phyloP scores from a whole-genome alignment of 257 asterid genomes.

The Fraxinus quadrangulata region DNA sequence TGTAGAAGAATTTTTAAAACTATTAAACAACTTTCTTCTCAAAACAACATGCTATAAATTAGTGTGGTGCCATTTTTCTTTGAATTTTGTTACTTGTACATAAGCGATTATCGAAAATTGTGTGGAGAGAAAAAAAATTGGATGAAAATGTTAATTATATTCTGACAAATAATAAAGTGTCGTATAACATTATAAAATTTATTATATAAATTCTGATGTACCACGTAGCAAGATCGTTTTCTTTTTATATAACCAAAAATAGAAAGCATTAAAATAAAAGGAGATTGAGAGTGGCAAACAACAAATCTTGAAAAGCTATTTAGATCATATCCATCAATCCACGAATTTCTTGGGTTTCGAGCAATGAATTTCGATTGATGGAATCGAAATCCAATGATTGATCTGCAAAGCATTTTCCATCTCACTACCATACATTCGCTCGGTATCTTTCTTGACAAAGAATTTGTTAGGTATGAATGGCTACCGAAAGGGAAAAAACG shows the following conservation, averaged over 20 bases:
- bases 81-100: too few relatives aligned
- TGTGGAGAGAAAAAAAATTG: too few relatives aligned
- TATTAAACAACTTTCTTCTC: too few relatives aligned
- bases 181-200: too few relatives aligned
- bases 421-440: constrained; percentile 39
- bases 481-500: too few relatives aligned
- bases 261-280: constrained; percentile 18
- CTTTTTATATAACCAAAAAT: constrained; percentile 10
- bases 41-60: too few relatives aligned
- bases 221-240: not conserved
- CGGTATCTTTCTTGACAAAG: constrained; percentile 5
- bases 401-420: constrained; percentile 44
- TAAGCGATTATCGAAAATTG: too few relatives aligned
- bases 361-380: constrained; percentile 42
- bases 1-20: too few relatives aligned
- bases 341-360: constrained; percentile 57
- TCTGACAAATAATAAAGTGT: too few relatives aligned
- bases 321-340: constrained; percentile 51
- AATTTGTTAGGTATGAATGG: too few relatives aligned
- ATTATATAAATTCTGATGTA: too few relatives aligned
- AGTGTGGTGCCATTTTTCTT: not conserved
- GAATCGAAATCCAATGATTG: constrained; percentile 83
- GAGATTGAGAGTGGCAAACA: constrained; percentile 65
- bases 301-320: constrained; percentile 63
- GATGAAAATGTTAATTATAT: too few relatives aligned